Conservation (phyloP, 2,329 filamentous ascomycete genomes). For the Aspergillus brasiliensis region DNA sequence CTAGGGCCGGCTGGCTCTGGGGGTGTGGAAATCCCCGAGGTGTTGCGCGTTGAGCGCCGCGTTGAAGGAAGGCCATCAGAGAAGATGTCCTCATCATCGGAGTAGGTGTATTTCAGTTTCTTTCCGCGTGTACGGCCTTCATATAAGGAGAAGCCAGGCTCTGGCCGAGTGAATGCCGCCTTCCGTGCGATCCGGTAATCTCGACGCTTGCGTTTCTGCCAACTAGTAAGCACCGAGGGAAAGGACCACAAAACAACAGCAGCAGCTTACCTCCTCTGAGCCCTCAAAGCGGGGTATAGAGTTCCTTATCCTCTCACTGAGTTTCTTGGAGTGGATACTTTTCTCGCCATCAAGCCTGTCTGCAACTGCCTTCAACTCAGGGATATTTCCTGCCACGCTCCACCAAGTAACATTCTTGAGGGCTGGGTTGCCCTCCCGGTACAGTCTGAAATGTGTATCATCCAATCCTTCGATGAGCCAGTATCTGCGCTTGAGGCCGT, state of each 20-base stretch:
- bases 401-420: conserved; percentile 81
- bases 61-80: conserved; percentile 65
- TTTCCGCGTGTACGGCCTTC: conserved; percentile 96
- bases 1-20: conserved; percentile 66
- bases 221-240: conserved; percentile 17
- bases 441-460: conserved; percentile 90
- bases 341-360: conserved; percentile 79
- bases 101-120: conserved; percentile 94
- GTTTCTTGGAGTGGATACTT: conserved; percentile 74
- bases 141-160: conserved; percentile 88
- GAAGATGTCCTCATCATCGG: conserved; percentile 78
- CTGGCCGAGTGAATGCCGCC: conserved; percentile 82
- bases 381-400: conserved; percentile 87
- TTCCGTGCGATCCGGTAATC: conserved; percentile 88
- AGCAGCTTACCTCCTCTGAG: conserved; percentile 73
- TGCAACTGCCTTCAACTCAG: conserved; percentile 75
- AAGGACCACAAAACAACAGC: neutral
- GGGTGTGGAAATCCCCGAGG: conserved; percentile 70
- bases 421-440: conserved; percentile 86
- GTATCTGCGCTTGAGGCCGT: conserved; percentile 89
- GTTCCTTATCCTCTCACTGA: conserved; percentile 74
- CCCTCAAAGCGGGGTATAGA: conserved; percentile 90
- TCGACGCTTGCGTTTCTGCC: conserved; percentile 83
- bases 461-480: conserved; percentile 92
- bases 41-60: conserved; percentile 64